A percentile compares a stretch with the other conserved stretches of the same genome.
phyloP scores from a whole-genome alignment of 352 stramenopile species.

The Pythium vanterpoolii region DNA sequence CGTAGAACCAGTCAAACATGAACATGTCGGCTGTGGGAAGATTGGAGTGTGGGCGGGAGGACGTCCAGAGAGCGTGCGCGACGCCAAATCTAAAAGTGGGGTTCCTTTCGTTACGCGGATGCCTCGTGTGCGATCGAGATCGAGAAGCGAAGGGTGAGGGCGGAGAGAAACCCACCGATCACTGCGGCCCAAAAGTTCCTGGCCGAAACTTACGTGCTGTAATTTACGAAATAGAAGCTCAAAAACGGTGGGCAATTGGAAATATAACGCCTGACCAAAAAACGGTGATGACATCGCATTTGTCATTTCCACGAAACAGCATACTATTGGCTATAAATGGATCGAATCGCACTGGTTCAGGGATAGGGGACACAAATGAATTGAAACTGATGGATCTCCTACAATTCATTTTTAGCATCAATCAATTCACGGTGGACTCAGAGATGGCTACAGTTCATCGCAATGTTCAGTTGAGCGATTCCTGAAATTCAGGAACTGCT shows the following conservation, averaged over 20 bases:
- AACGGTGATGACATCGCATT: conserved; percentile 15
- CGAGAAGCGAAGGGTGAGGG: not conserved
- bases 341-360: conserved; percentile 13
- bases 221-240: conserved; percentile 6
- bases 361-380: conserved; percentile 12
- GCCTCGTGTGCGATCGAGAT: conserved; percentile 23
- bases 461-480: no score
- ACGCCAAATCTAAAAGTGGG: conserved; percentile 23
- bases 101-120: conserved; percentile 14
- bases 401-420: conserved; percentile 9
- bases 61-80: not conserved
- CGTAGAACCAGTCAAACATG: conserved; percentile 96
- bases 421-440: not conserved
- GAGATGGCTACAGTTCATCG: no score
- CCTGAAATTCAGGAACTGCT: no score
- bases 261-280: not conserved
- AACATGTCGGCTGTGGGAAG: conserved; percentile 68
- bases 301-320: conserved; percentile 49
- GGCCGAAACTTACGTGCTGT: conserved; percentile 8
- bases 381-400: no score
- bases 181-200: not conserved
- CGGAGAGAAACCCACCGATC: not conserved
- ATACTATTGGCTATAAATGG: conserved; percentile 48
- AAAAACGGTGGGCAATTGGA: not conserved
- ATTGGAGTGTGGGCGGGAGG: not conserved